Evolutionary conservation across 768 basidiomycete species (phyloP).

Genomic region (Podaxis pistillaris): DNA sequence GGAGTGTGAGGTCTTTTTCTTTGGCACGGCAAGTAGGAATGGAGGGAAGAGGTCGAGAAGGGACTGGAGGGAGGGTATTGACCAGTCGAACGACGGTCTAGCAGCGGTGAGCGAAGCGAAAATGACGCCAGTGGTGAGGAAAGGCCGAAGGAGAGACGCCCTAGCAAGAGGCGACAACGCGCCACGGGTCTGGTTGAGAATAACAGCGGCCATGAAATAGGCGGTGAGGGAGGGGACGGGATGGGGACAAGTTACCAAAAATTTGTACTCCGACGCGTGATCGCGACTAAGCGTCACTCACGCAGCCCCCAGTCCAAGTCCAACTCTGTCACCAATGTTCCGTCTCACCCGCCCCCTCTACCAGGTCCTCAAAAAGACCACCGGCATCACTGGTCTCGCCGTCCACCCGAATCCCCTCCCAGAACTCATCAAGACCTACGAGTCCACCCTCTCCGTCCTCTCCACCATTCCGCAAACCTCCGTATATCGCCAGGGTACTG

Average conservation of each 20-base stretch:
- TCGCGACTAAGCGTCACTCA: conserved; percentile 10
- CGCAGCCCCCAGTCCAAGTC: conserved; percentile 15
- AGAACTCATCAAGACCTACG: conserved; percentile 70
- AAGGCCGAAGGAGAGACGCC: conserved; percentile 18
- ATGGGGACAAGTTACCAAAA: conserved; percentile 20
- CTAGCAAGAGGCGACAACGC: not conserved
- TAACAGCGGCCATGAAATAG: conserved; percentile 34
- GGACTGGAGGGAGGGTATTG: conserved; percentile 39
- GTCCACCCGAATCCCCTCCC: conserved; percentile 87
- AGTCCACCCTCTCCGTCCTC: conserved; percentile 70
- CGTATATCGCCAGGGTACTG: conserved; percentile 86
- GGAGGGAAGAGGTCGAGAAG: conserved; percentile 78
- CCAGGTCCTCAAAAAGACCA: conserved; percentile 70
- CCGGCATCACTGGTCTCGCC: conserved; percentile 80
- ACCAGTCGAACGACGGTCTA: conserved; percentile 22
- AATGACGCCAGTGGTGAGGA: conserved; percentile 21
- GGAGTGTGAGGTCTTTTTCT: conserved; percentile 91
- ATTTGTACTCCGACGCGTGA: conserved; percentile 41
- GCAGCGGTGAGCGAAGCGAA: conserved; percentile 17
- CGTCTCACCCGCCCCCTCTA: conserved; percentile 69
- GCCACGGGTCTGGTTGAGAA: conserved; percentile 15
- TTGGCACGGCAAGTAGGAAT: conserved; percentile 89
- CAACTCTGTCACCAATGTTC: conserved; percentile 53
- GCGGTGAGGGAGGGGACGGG: conserved; percentile 14
- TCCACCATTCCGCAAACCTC: conserved; percentile 74